A percentile compares a stretch with the other conserved stretches of the same genome.
These are phyloP conservation scores for Fibroporia radiculosa DNA, from an alignment of 768 basidiomycete species.

Conservation along the genomic window DNA sequence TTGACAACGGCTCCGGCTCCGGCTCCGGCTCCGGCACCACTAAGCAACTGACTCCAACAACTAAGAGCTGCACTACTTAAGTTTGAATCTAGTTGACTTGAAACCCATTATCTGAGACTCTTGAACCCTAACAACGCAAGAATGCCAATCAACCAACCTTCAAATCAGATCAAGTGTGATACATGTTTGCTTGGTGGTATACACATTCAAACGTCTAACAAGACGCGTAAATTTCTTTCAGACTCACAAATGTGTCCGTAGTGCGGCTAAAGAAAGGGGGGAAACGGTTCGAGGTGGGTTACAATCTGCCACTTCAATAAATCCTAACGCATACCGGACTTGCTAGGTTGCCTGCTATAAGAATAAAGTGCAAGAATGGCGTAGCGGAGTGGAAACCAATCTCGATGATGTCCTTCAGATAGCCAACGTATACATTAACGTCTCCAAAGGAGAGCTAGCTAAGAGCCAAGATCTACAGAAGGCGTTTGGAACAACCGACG, in stretches of 20 bases:
- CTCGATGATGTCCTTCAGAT: slow-evolving; percentile 96
- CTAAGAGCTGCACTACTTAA: too few relatives aligned
- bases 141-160: slow-evolving; percentile 72
- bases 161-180: slow-evolving; percentile 79
- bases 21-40: too few relatives aligned
- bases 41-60: too few relatives aligned
- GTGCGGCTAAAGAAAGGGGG: slow-evolving; percentile 96
- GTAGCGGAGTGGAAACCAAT: slow-evolving; percentile 89
- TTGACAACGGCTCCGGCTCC: too few relatives aligned
- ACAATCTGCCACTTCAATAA: background rate
- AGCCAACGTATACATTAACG: slow-evolving; percentile 91
- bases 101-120: too few relatives aligned
- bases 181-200: background rate
- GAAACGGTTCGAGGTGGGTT: slow-evolving; percentile 89
- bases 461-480: slow-evolving; percentile 87
- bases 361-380: slow-evolving; percentile 97
- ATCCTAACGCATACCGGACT: background rate
- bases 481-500: slow-evolving; percentile 74
- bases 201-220: slow-evolving; percentile 8
- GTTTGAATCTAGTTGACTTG: too few relatives aligned
- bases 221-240: slow-evolving; percentile 25
- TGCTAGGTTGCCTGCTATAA: slow-evolving; percentile 99
- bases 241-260: slow-evolving; percentile 94
- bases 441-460: slow-evolving; percentile 92
- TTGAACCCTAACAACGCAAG: too few relatives aligned